Evolutionary conservation across 2,329 filamentous ascomycete species (phyloP).

Genomic region (Xylaria sp.): DNA sequence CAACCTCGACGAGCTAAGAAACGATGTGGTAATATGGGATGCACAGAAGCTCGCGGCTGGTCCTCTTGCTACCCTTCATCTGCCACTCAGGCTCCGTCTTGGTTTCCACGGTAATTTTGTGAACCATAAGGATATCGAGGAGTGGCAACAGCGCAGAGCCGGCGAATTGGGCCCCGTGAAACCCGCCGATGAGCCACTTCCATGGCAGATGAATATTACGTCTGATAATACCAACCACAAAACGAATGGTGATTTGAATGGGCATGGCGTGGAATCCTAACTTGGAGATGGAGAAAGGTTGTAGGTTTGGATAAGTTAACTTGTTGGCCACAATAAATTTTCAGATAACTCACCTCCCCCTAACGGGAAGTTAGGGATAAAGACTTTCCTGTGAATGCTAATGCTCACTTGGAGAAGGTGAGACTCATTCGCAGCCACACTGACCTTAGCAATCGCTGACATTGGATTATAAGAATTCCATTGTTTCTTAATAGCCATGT

Average conservation of each 20-base stretch:
- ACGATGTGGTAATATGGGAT: slow-evolving; percentile 58
- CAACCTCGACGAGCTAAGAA: slow-evolving; percentile 57
- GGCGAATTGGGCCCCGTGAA: slow-evolving; percentile 55
- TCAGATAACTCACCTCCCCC: too few species aligned
- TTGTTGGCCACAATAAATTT: too few species aligned
- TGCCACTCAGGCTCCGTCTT: slow-evolving; percentile 56
- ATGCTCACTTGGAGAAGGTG: too few species aligned
- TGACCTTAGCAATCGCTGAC: too few species aligned
- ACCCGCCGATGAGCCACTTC: slow-evolving; percentile 52
- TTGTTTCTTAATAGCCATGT: neutral
- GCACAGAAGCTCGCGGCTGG: slow-evolving; percentile 54
- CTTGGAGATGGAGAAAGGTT: too few species aligned
- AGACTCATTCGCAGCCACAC: too few species aligned
- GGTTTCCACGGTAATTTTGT: slow-evolving; percentile 59
- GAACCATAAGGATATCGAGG: slow-evolving; percentile 56
- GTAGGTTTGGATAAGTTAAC: too few species aligned
- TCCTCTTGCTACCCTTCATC: slow-evolving; percentile 54
- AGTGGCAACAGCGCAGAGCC: slow-evolving; percentile 53
- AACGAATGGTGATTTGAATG: slow-evolving; percentile 31
- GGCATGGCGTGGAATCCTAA: slow-evolving; percentile 24
- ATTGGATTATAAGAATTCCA: too few species aligned
- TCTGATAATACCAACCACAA: slow-evolving; percentile 20
- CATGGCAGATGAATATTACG: slow-evolving; percentile 52
- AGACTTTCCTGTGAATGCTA: too few species aligned
- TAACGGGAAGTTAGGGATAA: too few species aligned